Evolutionary conservation across 139 green algal species (phyloP).

Genomic region (Chlorella ohadii): DNA sequence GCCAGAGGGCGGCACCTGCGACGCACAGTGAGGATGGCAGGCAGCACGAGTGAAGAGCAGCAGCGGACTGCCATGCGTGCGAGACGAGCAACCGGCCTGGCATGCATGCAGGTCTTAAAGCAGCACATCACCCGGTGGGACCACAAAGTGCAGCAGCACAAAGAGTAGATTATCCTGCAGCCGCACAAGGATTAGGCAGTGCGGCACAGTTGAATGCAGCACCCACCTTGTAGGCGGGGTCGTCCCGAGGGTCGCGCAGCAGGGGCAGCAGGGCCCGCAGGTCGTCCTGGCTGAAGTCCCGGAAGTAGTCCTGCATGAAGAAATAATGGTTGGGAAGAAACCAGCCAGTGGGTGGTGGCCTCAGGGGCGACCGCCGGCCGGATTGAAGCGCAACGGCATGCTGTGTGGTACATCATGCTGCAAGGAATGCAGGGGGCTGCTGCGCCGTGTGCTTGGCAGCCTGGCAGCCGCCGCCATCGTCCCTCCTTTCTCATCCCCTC

Average conservation of each 20-base stretch:
- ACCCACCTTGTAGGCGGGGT: conserved; percentile 59
- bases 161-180: no score
- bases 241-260: conserved; percentile 45
- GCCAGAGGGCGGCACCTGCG: conserved; percentile 20
- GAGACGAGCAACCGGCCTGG: not conserved
- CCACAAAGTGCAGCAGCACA: no score
- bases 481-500: not conserved
- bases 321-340: no score
- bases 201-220: not conserved
- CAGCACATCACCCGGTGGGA: no score
- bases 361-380: no score
- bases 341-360: no score
- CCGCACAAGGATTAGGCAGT: not conserved
- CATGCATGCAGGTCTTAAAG: not conserved
- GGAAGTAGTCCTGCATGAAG: conserved; percentile 80
- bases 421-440: no score
- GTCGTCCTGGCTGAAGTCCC: conserved; percentile 78
- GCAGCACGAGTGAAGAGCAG: no score
- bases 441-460: no score
- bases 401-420: no score
- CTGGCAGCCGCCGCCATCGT: no score
- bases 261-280: conserved; percentile 58
- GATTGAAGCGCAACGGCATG: no score
- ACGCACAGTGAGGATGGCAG: not conserved
- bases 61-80: not conserved